Evolutionary conservation across 1,139 yeast species (phyloP).

Genomic region (Saccharomyces hybrid): DNA sequence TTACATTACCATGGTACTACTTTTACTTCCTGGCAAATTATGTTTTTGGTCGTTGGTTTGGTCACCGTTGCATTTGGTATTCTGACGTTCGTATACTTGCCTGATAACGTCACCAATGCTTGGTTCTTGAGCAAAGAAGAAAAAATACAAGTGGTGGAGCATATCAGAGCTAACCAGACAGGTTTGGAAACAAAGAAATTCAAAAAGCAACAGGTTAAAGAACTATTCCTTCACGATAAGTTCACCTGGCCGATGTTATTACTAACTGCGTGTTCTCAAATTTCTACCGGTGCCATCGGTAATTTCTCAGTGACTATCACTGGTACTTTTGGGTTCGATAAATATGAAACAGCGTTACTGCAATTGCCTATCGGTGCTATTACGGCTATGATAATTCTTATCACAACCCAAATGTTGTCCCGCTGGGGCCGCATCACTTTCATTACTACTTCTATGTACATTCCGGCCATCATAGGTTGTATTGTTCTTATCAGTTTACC

Average conservation of each 20-base stretch:
- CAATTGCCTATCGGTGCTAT: slow-evolving; percentile 43
- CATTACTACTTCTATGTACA: slow-evolving; percentile 28
- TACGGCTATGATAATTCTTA: slow-evolving; percentile 30
- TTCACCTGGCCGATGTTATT: slow-evolving; percentile 42
- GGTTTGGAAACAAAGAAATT: slow-evolving; percentile 52
- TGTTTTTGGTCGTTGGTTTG: slow-evolving; percentile 44
- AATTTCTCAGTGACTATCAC: slow-evolving; percentile 44
- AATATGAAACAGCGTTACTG: slow-evolving; percentile 36
- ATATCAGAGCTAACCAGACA: slow-evolving; percentile 43
- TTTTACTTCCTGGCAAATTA: slow-evolving; percentile 42
- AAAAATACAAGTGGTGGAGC: slow-evolving; percentile 43
- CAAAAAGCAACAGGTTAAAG: slow-evolving; percentile 46
- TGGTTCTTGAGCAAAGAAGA: slow-evolving; percentile 46
- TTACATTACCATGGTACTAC: slow-evolving; percentile 32
- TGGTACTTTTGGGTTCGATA: slow-evolving; percentile 40
- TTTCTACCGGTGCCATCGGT: slow-evolving; percentile 41
- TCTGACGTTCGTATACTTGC: slow-evolving; percentile 39
- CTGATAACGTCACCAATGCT: slow-evolving; percentile 49
- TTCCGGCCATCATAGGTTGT: slow-evolving; percentile 37
- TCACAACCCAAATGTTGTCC: slow-evolving; percentile 30
- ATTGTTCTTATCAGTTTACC: slow-evolving; percentile 41
- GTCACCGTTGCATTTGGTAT: slow-evolving; percentile 46
- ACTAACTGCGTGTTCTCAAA: slow-evolving; percentile 33
- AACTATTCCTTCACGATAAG: slow-evolving; percentile 37
- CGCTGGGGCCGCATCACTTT: slow-evolving; percentile 27